Evolutionary conservation across 2,329 filamentous ascomycete genomes (phyloP).

Genomic region (Rugonectria rugulosa): DNA sequence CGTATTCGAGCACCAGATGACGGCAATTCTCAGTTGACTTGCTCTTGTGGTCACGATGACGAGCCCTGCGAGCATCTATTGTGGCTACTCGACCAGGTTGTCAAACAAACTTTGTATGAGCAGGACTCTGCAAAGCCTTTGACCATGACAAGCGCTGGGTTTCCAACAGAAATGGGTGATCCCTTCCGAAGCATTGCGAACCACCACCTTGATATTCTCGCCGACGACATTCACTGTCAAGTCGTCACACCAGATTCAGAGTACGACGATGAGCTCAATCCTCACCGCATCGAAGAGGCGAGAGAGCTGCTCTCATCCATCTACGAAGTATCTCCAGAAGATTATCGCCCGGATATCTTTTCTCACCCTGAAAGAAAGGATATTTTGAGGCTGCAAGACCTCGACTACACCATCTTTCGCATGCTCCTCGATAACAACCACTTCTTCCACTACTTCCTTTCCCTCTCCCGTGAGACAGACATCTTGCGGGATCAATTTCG

Average conservation of each 20-base stretch:
- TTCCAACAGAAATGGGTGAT: slow-evolving; percentile 55
- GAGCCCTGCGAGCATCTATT: slow-evolving; percentile 59
- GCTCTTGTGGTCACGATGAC: slow-evolving; percentile 52
- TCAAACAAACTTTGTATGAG: slow-evolving; percentile 55
- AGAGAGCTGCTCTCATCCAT: slow-evolving; percentile 60
- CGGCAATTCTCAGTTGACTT: slow-evolving; percentile 51
- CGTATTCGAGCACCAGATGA: slow-evolving; percentile 54
- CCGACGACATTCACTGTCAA: slow-evolving; percentile 60
- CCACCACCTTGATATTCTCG: slow-evolving; percentile 60
- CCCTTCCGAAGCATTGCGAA: slow-evolving; percentile 58
- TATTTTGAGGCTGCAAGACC: slow-evolving; percentile 53
- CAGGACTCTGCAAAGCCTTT: slow-evolving; percentile 48
- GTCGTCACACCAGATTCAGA: slow-evolving; percentile 44
- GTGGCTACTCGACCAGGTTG: slow-evolving; percentile 63
- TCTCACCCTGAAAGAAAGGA: slow-evolving; percentile 40
- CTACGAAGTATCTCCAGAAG: slow-evolving; percentile 47
- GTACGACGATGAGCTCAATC: slow-evolving; percentile 41
- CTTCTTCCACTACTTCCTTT: slow-evolving; percentile 62
- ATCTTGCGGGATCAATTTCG: slow-evolving; percentile 56
- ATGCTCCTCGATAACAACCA: slow-evolving; percentile 63
- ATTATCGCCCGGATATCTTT: slow-evolving; percentile 58
- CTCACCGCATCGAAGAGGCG: slow-evolving; percentile 55
- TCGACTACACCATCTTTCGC: slow-evolving; percentile 60
- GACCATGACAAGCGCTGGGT: slow-evolving; percentile 53
- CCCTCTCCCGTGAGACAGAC: slow-evolving; percentile 53